phyloP scores from a whole-genome alignment of 495 filamentous ascomycete species.

The Penicillium cinerascens region DNA sequence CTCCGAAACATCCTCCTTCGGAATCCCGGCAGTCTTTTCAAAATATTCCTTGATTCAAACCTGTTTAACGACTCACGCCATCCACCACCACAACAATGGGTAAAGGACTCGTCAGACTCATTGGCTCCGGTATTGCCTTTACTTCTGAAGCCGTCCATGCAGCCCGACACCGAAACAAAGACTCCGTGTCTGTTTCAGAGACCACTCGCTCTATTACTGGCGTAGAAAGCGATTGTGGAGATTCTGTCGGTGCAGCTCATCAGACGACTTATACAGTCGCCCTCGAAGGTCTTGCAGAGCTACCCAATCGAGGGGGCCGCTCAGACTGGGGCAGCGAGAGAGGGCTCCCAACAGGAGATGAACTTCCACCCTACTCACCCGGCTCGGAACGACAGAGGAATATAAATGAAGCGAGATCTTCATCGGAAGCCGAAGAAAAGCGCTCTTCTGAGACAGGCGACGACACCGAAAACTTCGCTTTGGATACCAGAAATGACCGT shows the following conservation, averaged over 20 bases:
- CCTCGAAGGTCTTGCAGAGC: too few relatives aligned
- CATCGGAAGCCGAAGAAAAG: neutral
- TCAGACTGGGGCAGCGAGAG: too few relatives aligned
- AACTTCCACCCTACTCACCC: too few relatives aligned
- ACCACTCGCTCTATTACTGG: conserved; percentile 14
- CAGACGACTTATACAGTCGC: neutral
- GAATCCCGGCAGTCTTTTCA: too few relatives aligned
- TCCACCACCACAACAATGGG: neutral
- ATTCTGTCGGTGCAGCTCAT: neutral
- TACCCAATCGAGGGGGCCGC: too few relatives aligned
- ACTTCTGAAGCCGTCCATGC: conserved; percentile 34
- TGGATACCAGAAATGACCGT: neutral
- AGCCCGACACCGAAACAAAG: conserved; percentile 22
- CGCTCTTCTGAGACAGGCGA: neutral
- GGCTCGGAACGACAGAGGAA: too few relatives aligned
- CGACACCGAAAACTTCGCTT: neutral
- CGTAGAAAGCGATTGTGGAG: conserved; percentile 12
- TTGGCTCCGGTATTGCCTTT: conserved; percentile 40
- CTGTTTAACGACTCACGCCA: too few relatives aligned
- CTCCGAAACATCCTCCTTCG: too few relatives aligned
- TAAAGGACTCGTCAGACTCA: neutral
- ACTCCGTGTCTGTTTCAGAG: conserved; percentile 19
- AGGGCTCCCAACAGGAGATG: too few relatives aligned
- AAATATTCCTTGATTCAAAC: too few relatives aligned
- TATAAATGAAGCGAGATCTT: too few relatives aligned